phyloP scores from a whole-genome alignment of 1,284 basidiomycete genomes.

The Cutaneotrichosporon spelunceum region DNA sequence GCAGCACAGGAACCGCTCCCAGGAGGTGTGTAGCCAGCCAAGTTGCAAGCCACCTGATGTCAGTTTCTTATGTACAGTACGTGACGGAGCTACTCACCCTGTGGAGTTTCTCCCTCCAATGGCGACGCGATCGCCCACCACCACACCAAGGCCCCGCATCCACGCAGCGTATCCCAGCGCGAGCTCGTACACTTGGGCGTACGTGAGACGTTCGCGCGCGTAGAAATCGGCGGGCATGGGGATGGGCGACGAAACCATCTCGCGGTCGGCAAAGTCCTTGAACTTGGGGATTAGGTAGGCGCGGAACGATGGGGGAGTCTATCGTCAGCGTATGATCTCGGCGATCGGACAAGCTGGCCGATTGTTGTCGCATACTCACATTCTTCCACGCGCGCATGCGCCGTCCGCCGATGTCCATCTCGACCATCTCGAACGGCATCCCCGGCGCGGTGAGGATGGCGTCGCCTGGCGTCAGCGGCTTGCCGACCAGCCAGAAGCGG shows the following conservation, averaged over 20 bases:
- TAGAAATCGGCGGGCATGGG: constrained; percentile 2
- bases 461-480: constrained; percentile 28
- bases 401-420: constrained; percentile 28
- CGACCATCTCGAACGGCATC: constrained; percentile 37
- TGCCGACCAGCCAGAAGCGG: background rate
- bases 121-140: constrained; percentile 34
- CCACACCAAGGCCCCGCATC: constrained; percentile 32
- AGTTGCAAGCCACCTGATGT: constrained; percentile 32
- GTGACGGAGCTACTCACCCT: background rate
- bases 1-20: constrained; percentile 37
- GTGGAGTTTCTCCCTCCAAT: constrained; percentile 41
- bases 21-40: constrained; percentile 42
- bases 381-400: constrained; percentile 36
- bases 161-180: constrained; percentile 32
- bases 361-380: constrained; percentile 20
- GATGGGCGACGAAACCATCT: constrained; percentile 39
- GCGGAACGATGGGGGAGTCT: constrained; percentile 4
- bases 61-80: background rate
- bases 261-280: constrained; percentile 26
- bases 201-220: constrained; percentile 28
- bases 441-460: constrained; percentile 35
- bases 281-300: constrained; percentile 18
- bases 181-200: constrained; percentile 29
- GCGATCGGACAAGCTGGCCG: background rate
- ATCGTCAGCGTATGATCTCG: background rate